Base-by-base conservation (phyloP, 768 basidiomycete genomes). In the Leccinum boreale region DNA sequence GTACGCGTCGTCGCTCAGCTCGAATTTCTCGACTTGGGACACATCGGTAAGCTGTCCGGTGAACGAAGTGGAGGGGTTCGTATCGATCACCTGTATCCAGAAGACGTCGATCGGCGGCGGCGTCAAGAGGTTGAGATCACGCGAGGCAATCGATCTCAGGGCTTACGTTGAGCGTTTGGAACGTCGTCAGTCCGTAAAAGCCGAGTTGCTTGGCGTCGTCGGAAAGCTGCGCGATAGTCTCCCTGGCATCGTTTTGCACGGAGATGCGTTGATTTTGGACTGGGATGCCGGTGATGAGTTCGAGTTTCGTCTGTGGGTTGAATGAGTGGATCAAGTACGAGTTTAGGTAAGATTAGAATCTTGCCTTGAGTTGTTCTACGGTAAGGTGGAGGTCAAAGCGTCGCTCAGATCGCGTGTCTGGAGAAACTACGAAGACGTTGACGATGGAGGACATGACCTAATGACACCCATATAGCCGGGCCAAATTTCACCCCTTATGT, bases 221-320 rank as follows among this genome's bases (percentile, higher is more conserved):
- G 4, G 81, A 76, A 15, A 98, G 76, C 4, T 76, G 68, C 5
- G 78, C 81, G 12, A 89, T 64, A 9, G 82, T 73, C 39, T 75
- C 72, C 10, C 75, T 77, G 50, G 86, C 81, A 2, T 85, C 81
- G 4, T 84, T 80, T 33, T 82, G 79, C 9, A 97, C 70, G 0
- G 80, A 73, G 47, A 98, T 81, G 1, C 70, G 60, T 67, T 98
- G 96, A 61, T 88, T 87, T 52, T 76, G 76, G 3, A 81, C 79
- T 1, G 90, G 85, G 52, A 98, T 89, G 23, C 96, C 96, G n/a
- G 96, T 98, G 65, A 97, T 84, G 55, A 86, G 81, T 69, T 94
- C 92, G 29, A 98, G 83, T 67, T 92, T 97, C 53, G 74, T 76
- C 90, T 93, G 67, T 52, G 36, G 11, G 15, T 51, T 17, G 36